Base-by-base conservation (phyloP, 1,284 basidiomycete species). In the Cerrena zonata region DNA sequence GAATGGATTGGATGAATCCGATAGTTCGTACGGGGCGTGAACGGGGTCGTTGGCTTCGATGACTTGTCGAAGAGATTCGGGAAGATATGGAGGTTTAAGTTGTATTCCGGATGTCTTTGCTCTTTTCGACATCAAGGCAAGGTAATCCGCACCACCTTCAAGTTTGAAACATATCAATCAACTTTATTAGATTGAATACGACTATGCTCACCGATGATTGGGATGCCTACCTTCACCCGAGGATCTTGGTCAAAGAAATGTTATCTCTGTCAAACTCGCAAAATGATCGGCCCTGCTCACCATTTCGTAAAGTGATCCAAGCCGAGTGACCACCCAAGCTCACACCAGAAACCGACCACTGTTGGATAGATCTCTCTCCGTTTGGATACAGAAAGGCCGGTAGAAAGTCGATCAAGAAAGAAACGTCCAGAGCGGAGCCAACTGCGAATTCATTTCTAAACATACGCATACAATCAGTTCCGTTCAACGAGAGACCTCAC, bases 331-430 rank as follows among this genome's bases (percentile, higher is more conserved):
- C 89, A 0, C 90, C 89, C 0, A 92, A 76, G 55, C 84, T 87
- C 56, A 86, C 76, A 0, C 90, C 90, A 1, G 77, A 75, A 1
- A 84, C 69, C 4, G 82, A 80, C 82, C 84, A 94, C 53, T 82
- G 75, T 2, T 70, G 73, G 38, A 95, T 78, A 4, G 60, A 65
- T 11, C 81, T 73, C 56, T 93, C 84, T 12, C 73, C 82, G 19
- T 71, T 61, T 0, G 91, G 91, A 63, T 88, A 95, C 21, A 95
- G 68, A 65, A 86, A 89, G 1, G 83, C 64, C 0, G 86, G 80
- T 2, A 95, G 72, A 61, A 91, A 87, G 63, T 93, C 88, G 54
- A 94, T 85, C 51, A 95, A 65, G 67, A 87, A 84, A 0, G 84
- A 84, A 5, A 91, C 77, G 61, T 95, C 93, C 43, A 77, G 72